phyloP scores from a whole-genome alignment of 345 rosid genomes.

The Rhizophora apiculata region DNA sequence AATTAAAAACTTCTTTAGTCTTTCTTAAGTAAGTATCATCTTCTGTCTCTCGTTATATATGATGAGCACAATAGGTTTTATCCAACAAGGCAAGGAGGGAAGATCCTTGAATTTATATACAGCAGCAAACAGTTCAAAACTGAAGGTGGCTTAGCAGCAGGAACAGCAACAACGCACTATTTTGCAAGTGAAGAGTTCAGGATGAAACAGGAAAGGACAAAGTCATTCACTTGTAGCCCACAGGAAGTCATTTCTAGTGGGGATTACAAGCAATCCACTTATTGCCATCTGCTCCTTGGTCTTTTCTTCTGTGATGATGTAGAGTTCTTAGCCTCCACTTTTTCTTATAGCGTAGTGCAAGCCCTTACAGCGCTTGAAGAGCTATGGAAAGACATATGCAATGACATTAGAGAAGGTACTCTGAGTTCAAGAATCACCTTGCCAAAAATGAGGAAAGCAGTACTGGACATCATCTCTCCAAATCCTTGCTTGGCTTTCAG shows the following conservation, averaged over 20 bases:
- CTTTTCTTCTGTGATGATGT: constrained; percentile 53
- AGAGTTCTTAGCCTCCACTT: constrained; percentile 80
- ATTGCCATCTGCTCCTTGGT: constrained; percentile 89
- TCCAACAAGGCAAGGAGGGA: constrained; percentile 76
- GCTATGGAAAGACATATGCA: constrained; percentile 63
- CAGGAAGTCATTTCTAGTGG: constrained; percentile 70
- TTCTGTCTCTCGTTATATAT: not conserved
- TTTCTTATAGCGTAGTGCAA: constrained; percentile 79
- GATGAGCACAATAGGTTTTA: constrained; percentile 40
- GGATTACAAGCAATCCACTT: constrained; percentile 75
- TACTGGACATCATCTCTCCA: constrained; percentile 49
- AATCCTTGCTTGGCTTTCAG: constrained; percentile 51
- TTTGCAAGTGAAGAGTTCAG: constrained; percentile 84
- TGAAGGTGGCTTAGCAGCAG: constrained; percentile 61
- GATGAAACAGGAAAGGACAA: constrained; percentile 68
- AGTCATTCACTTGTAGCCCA: constrained; percentile 83
- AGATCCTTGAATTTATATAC: constrained; percentile 84
- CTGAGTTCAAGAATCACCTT: constrained; percentile 54
- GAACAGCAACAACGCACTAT: constrained; percentile 91
- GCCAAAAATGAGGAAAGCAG: constrained; percentile 55
- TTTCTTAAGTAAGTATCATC: no score
- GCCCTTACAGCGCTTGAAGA: constrained; percentile 74
- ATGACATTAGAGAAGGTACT: constrained; percentile 54
- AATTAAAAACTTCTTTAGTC: no score
- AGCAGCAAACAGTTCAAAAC: constrained; percentile 77